Evolutionary conservation across 179 eudicot species (phyloP), one percentile per base, ranked within the genome.

Genomic region (Spinacia oleracea): DNA sequence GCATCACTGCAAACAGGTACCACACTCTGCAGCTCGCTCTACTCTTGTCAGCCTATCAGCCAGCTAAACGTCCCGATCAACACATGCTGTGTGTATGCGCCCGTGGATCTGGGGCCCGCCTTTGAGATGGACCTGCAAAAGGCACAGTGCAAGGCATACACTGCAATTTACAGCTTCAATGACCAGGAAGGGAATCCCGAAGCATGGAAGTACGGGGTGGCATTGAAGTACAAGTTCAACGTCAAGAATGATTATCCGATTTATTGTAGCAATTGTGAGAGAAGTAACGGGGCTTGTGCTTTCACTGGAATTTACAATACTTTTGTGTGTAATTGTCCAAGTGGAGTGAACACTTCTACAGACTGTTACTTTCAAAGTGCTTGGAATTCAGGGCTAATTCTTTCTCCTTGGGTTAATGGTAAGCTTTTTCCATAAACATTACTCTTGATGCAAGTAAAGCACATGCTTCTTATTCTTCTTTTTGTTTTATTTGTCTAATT

Each of bases 61-160:
- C 91, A 89, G 79, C 84, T 94, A 6, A 77, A 87, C 42, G 82
- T 79, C 15, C 91, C 92, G 1, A 79, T 88, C 50, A 82, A 92
- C 6, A 88, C 89, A 0, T 95, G 97, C 77, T 95, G 98, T 34
- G 97, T 95, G 7, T 95, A 95, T 75, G 83, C 94, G 2, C 97
- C 97, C 0, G 93, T 95, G 29, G 97, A 93, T 70, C 95, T 93
- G 0, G 98, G 97, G 8, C 98, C 98, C 0, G 78, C 97, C 11
- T 95, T 87, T 59, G 88, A 93, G 34, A 95, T 95, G 97, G 87
- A 95, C 71, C 78, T 95, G 48, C 78, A 82, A 76, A 91, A 95
- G 87, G 56, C 89, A 64, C 82, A 88, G 66, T 95, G 98, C 72
- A 77, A 77, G 23, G 89, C 97, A 1, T 95, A 95, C 56, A 88